These are phyloP conservation scores for Dothideomycetes sp. DNA, from an alignment of 2,329 filamentous ascomycete species.

Conservation along the genomic window DNA sequence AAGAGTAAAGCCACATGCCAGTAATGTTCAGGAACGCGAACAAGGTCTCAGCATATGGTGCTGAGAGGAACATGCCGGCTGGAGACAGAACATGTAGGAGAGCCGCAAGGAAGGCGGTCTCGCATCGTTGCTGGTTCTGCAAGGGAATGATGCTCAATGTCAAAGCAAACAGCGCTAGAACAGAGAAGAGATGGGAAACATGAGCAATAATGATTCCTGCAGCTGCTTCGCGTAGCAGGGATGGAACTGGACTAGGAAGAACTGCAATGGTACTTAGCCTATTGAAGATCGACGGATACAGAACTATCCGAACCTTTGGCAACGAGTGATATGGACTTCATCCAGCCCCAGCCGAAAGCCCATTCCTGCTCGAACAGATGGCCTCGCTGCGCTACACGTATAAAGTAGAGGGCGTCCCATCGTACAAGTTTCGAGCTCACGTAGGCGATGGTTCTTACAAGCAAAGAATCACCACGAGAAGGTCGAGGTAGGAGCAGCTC, in stretches of 20 bases:
- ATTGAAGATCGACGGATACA: no score
- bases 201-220: conserved; percentile 60
- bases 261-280: conserved; percentile 18
- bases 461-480: conserved; percentile 11
- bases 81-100: conserved; percentile 74
- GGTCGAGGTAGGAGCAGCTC: conserved; percentile 35
- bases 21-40: conserved; percentile 69
- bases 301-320: conserved; percentile 30
- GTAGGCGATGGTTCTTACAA: conserved; percentile 17
- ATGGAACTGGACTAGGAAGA: conserved; percentile 10
- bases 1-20: conserved; percentile 56
- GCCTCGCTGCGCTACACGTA: conserved; percentile 49
- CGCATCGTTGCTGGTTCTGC: conserved; percentile 18
- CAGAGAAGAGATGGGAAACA: conserved; percentile 64
- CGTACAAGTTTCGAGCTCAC: conserved; percentile 51
- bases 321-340: conserved; percentile 31
- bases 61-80: conserved; percentile 78
- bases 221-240: conserved; percentile 27
- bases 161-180: conserved; percentile 59
- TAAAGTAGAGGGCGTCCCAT: conserved; percentile 76
- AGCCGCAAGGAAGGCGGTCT: conserved; percentile 57
- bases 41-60: conserved; percentile 71
- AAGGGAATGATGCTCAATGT: conserved; percentile 44
- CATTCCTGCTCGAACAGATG: conserved; percentile 74
- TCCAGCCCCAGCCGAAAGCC: conserved; percentile 59